phyloP scores from a whole-genome alignment of 345 rosid genomes.

The Passiflora organensis region DNA sequence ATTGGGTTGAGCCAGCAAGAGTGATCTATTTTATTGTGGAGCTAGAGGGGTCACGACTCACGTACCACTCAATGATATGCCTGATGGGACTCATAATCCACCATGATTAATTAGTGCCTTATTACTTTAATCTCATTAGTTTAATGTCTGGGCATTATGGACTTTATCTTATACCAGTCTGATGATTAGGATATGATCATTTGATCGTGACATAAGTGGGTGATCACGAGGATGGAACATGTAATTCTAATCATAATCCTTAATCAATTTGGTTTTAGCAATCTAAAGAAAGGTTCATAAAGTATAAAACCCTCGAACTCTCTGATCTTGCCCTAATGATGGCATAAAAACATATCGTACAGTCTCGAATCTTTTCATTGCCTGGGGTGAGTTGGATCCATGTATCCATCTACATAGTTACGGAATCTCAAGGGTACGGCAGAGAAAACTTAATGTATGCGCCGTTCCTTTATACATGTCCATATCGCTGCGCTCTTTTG shows the following conservation, averaged over 20 bases:
- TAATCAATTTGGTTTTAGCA: background rate
- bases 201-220: background rate
- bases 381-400: too few relatives aligned
- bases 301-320: too few relatives aligned
- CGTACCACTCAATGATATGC: background rate
- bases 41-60: too few relatives aligned
- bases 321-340: background rate
- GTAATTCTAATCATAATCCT: background rate
- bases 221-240: background rate
- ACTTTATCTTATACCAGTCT: too few relatives aligned
- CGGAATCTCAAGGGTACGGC: too few relatives aligned
- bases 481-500: background rate
- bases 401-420: too few relatives aligned
- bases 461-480: background rate
- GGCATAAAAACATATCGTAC: background rate
- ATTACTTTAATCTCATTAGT: too few relatives aligned
- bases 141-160: too few relatives aligned
- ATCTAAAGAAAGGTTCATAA: background rate
- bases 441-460: too few relatives aligned
- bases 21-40: too few relatives aligned
- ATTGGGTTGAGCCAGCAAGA: too few relatives aligned
- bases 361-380: background rate
- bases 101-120: background rate
- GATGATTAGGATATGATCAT: slow-evolving; percentile 1
- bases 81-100: background rate